Percentiles rank a stretch among this genome's conserved stretches.
Evolutionary conservation across 2,329 filamentous ascomycete genomes (phyloP).

Genomic region (Colletotrichum orchidophilum): DNA sequence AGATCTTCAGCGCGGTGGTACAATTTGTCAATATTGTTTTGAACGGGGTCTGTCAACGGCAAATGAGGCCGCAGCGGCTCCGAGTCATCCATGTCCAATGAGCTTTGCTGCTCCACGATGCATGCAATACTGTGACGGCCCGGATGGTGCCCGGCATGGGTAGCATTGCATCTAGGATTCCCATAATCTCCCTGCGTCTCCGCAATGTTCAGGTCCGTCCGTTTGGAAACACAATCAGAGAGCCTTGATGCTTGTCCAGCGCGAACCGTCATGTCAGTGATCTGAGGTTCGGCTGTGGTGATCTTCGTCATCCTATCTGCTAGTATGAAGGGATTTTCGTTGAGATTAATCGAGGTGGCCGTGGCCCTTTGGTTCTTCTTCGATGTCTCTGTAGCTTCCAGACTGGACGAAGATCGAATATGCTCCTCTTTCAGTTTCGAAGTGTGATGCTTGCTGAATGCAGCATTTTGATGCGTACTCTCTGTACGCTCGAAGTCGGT

Average conservation of each 20-base stretch:
- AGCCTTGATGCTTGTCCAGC: constrained; percentile 35
- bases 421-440: neutral
- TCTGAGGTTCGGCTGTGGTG: constrained; percentile 36
- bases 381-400: neutral
- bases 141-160: constrained; percentile 39
- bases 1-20: constrained; percentile 47
- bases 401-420: neutral
- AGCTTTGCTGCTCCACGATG: constrained; percentile 32
- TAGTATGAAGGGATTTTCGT: constrained; percentile 45
- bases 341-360: constrained; percentile 34
- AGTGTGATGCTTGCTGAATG: neutral
- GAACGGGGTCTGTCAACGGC: constrained; percentile 23
- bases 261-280: constrained; percentile 34
- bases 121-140: constrained; percentile 47
- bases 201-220: constrained; percentile 30
- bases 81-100: constrained; percentile 14
- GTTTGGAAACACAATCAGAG: constrained; percentile 44
- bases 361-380: constrained; percentile 16
- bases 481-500: neutral
- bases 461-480: neutral
- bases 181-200: constrained; percentile 38
- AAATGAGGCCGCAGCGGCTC: neutral
- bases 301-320: constrained; percentile 40
- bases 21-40: constrained; percentile 42
- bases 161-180: constrained; percentile 41